Base-by-base conservation (phyloP, 2,329 filamentous ascomycete species). In the Clonostachys rhizophaga region DNA sequence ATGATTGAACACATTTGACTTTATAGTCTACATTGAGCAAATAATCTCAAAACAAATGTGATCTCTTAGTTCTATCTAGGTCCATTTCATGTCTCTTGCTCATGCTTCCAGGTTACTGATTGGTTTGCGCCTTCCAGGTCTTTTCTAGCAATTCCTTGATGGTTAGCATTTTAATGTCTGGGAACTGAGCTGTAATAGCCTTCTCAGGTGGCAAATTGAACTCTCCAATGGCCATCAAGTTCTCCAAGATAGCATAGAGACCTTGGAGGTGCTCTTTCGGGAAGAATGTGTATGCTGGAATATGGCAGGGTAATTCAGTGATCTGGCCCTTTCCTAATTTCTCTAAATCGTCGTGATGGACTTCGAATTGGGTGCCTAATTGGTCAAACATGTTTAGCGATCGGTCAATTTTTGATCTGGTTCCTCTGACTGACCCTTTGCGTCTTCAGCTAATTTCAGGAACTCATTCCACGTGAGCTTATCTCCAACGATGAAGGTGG, bases 401-500 rank as follows among this genome's bases (percentile, higher is more conserved):
- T 30, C 9, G 9, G 24, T 10, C 24, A 10, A n/a, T 30, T 30
- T 30, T 30, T 30, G 1, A 8, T 6, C 3, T 30, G 24, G 9
- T 3, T 30, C 2, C 24, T 30, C 9, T 30, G 24, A 30, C 24
- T 30, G 24, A 4, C 62, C 70, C 70, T 44, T 59, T 67, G 30
- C 58, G 40, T 66, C 59, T 52, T 75, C 70, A 0, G 66, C 72
- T 14, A 70, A 47, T 16, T 44, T 42, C 14, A 76, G 45, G 9
- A 76, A 54, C 52, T 76, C 60, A 36, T 74, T 73, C 56, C 64
- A 71, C 1, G 69, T 73, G 14, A 70, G 47, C 39, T 62, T 62
- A 46, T 74, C 71, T 1, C 70, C 70, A 52, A 68, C 51, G 43
- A 69, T 49, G 37, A 51, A 58, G 6, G 63, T 55, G 14, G 60